A percentile compares a stretch with the other conserved stretches of the same genome.
Conservation (phyloP, 805 yeast genomes). For the Zygosaccharomyces lentus region DNA sequence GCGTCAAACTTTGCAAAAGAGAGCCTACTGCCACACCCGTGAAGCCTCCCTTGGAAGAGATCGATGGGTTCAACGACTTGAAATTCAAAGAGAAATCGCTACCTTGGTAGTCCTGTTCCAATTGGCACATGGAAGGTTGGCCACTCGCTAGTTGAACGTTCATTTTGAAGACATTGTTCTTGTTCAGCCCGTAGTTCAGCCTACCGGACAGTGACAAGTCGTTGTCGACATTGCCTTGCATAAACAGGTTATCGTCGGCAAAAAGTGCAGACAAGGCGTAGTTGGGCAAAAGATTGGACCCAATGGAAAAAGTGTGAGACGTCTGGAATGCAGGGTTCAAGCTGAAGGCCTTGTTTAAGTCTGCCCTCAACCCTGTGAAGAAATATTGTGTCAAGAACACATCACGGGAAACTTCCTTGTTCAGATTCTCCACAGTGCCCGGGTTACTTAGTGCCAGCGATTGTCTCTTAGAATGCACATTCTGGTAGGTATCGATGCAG, state of each 20-base stretch:
- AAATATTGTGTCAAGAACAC: conserved; percentile 85
- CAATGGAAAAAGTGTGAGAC: conserved; percentile 86
- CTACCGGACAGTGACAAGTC: conserved; percentile 84
- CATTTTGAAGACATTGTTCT: conserved; percentile 70
- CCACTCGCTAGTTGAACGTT: conserved; percentile 83
- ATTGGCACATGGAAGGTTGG: conserved; percentile 90
- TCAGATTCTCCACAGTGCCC: conserved; percentile 89
- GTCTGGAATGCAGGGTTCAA: conserved; percentile 96
- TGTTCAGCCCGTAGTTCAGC: conserved; percentile 86
- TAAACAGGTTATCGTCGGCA: conserved; percentile 78
- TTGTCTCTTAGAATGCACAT: conserved; percentile 71
- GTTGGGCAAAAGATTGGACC: conserved; percentile 80
- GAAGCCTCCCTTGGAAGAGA: conserved; percentile 58
- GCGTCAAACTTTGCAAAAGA: conserved; percentile 80
- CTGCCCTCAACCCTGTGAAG: conserved; percentile 95
- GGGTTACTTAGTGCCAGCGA: conserved; percentile 84
- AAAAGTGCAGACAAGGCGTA: conserved; percentile 87
- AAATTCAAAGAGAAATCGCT: conserved; percentile 82
- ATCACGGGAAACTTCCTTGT: conserved; percentile 90
- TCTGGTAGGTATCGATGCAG: conserved; percentile 68
- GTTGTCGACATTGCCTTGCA: conserved; percentile 89
- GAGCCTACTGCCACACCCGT: conserved; percentile 93
- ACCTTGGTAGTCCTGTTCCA: conserved; percentile 94
- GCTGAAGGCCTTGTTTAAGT: conserved; percentile 84
- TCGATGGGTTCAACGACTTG: conserved; percentile 85